A percentile compares a stretch with the other conserved stretches of the same genome.
phyloP scores from a whole-genome alignment of 169 alveolate species.

The Neospora caninum region DNA sequence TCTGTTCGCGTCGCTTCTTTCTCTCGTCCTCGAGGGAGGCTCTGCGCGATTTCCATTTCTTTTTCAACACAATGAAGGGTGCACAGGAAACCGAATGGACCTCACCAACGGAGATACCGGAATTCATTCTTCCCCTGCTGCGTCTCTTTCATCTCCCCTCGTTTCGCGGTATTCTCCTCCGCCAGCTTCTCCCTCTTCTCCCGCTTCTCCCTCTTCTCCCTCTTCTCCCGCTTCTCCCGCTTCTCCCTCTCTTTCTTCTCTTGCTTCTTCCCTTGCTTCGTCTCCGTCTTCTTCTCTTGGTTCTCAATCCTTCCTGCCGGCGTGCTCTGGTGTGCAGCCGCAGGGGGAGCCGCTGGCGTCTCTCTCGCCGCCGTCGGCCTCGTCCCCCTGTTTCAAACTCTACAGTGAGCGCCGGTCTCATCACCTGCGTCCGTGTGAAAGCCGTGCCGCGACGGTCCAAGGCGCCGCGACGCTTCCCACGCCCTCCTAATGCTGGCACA shows the following conservation, averaged over 20 bases:
- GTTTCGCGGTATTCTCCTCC: neutral
- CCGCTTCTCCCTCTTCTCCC: neutral
- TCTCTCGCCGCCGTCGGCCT: neutral
- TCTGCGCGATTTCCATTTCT: neutral
- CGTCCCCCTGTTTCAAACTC: neutral
- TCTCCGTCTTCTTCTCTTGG: neutral
- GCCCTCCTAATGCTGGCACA: too few species aligned
- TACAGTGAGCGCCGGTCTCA: neutral
- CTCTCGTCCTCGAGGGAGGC: neutral
- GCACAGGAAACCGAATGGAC: neutral
- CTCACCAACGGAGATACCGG: neutral
- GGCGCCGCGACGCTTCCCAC: too few species aligned
- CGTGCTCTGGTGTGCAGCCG: neutral
- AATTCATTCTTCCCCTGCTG: neutral
- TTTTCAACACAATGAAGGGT: neutral
- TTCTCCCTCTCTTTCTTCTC: neutral
- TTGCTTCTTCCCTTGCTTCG: neutral
- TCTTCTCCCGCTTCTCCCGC: neutral
- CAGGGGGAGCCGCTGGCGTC: neutral
- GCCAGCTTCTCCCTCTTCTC: neutral
- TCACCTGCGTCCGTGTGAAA: too few species aligned
- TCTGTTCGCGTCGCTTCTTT: neutral
- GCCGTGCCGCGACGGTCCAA: too few species aligned
- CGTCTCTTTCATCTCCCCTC: neutral
- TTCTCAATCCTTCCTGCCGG: neutral